Evolutionary conservation across 2,329 filamentous ascomycete species (phyloP), one percentile per base, ranked within the genome.

Genomic region (Tympanopsis confertula): DNA sequence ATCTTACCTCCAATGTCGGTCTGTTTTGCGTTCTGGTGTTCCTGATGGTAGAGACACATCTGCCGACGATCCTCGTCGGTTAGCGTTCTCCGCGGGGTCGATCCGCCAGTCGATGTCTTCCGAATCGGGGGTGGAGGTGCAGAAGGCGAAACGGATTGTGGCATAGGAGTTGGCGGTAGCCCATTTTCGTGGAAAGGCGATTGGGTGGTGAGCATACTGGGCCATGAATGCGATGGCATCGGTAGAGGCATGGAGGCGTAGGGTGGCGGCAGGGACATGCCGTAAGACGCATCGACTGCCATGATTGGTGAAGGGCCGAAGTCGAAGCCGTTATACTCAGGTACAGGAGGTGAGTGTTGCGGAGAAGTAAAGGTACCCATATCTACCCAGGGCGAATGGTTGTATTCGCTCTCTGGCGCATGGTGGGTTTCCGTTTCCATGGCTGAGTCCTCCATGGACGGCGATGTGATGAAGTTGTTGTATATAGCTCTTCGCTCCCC

Each of bases 1-100:
- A 36, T 55, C 70, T 55, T 62, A 79, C 75, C 71, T 68, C 76
- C 76, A 58, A 81, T 81, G 52, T 81, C 76, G 17, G 74, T 78
- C 55, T 81, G 76, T 55, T 80, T 81, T 33, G 74, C 69, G 35
- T 66, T 71, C 35, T 75, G 75, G 52, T 81, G 69, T 43, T 78
- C 71, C 50, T 79, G 73, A 42, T 77, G 73, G 50, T 79, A 80
- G 45, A 71, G 61, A 52, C 76, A 80, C 75, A 81, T 81, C 33
- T 68, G 66, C 42, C 74, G 65, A 29, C 76, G 69, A 48, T 80
- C 76, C 35, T 68, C 64, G 47, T 81, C 75, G 13, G 76, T 80
- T 42, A 81, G 60, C 2, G 76, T 81, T 51, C 74, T 69, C 37
- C 72, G 59, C 5, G 71, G 70, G 1, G 68, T 71, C 30, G 69